Evolutionary conservation across 352 stramenopile genomes (phyloP).

Genomic region (Globisporangium paddicum): DNA sequence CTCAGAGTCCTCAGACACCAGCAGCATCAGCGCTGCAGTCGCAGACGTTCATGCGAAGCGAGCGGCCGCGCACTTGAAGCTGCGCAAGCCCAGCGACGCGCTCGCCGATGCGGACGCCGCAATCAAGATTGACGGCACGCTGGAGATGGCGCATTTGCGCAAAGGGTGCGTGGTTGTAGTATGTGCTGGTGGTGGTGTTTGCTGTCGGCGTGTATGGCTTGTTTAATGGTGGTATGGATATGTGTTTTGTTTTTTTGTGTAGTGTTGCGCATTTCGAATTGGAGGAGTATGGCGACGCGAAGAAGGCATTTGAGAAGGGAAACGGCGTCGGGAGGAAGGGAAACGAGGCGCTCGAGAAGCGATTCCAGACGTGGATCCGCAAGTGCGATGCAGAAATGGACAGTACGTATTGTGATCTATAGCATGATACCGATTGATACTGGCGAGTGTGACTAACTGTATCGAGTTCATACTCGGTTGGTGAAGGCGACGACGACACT

Average conservation of each 20-base stretch:
- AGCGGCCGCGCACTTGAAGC: constrained; percentile 60
- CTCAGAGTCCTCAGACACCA: not conserved
- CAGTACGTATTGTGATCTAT: constrained; percentile 27
- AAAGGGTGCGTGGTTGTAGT: constrained; percentile 42
- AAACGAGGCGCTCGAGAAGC: constrained; percentile 36
- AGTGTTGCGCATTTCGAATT: constrained; percentile 81
- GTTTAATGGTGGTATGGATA: not conserved
- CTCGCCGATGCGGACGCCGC: constrained; percentile 45
- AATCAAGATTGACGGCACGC: constrained; percentile 36
- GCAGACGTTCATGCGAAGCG: constrained; percentile 65
- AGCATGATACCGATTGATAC: not conserved
- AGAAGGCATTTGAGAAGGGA: constrained; percentile 52
- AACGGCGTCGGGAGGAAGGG: constrained; percentile 26
- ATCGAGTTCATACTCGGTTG: not conserved
- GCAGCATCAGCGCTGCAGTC: constrained; percentile 9
- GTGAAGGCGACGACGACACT: constrained; percentile 1
- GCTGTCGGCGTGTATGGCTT: not conserved
- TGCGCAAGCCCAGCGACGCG: constrained; percentile 55
- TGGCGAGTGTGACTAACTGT: not conserved
- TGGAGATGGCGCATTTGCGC: constrained; percentile 62
- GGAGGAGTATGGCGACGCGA: constrained; percentile 62
- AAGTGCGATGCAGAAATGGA: constrained; percentile 85
- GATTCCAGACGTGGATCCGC: constrained; percentile 82
- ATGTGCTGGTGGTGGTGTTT: not conserved
- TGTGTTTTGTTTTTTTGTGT: not conserved